Base-by-base conservation (phyloP, 106 monocot genomes). In the Hemerocallis citrina region DNA sequence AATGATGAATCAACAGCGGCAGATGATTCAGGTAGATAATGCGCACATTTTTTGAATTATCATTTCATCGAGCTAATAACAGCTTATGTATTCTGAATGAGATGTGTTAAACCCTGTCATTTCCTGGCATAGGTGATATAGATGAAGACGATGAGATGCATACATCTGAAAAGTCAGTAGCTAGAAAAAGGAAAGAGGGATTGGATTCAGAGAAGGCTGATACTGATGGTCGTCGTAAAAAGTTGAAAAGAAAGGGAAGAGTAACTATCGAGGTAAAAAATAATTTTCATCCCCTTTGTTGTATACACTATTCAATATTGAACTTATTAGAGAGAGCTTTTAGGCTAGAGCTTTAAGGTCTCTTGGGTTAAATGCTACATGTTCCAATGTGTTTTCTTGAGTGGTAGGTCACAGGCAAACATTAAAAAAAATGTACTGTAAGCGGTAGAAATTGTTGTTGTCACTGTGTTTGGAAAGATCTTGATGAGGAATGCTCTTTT, bases 221-320 rank as follows among this genome's bases (percentile, higher is more conserved):
- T 44, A 34, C 29, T 41, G 65, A 58, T 62, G 48, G 34, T 35
- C 20, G 33, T 23, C 25, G 15, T 64, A 7, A 40, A 34, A 75
- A 74, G 66, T 42, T 49, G 1, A 80, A 80, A 64, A 80, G 76
- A 69, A 80, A 77, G 35, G 69, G 73, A 50, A 74, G 59, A 40
- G 75, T 85, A 13, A 34, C 69, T 15, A 51, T 85, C 48, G 76
- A 85, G 85, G 79, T 80, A 71, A 57, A 43, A 2, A 8, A 37
- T 6, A 3, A 20, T 11, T 59, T 59, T 15, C 25, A 59, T 14
- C 4, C 23, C 4, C 11, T 50, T 38, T 57, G 13, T 16, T 24
- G 3, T 37, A 6, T 38, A 12, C 12, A n/a, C 33, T 22, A 19
- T 59, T 13, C 20, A 7, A 13, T 23, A 0, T 50, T 50, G 9